These are phyloP conservation scores for Pichia sp. DNA, from an alignment of 1,139 yeast species.

Conservation along the genomic window DNA sequence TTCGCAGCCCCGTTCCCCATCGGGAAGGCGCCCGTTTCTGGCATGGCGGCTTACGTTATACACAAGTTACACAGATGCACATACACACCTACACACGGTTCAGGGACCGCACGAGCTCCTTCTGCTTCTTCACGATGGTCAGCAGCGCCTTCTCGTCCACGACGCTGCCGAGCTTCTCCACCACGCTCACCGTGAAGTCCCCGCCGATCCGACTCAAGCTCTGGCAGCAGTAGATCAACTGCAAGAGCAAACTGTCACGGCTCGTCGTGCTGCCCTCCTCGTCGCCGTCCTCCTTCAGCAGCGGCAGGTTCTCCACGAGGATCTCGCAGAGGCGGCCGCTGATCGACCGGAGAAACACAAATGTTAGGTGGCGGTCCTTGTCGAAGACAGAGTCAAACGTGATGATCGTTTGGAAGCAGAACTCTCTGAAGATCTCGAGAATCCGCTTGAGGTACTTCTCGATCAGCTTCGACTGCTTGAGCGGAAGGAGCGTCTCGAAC, in stretches of 20 bases:
- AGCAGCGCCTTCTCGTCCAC: background rate
- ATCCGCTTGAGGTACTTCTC: slow-evolving; percentile 74
- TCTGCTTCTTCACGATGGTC: slow-evolving; percentile 13
- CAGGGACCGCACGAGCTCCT: slow-evolving; percentile 7
- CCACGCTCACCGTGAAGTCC: slow-evolving; percentile 47
- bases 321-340: slow-evolving; percentile 35
- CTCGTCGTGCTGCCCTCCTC: slow-evolving; percentile 39
- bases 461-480: slow-evolving; percentile 42
- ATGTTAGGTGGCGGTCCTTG: slow-evolving; percentile 33
- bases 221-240: slow-evolving; percentile 73
- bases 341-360: slow-evolving; percentile 42
- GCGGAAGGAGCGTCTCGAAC: slow-evolving; percentile 53
- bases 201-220: slow-evolving; percentile 69
- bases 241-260: slow-evolving; percentile 64
- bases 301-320: slow-evolving; percentile 37
- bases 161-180: background rate
- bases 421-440: slow-evolving; percentile 82
- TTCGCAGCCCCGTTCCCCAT: too few relatives aligned
- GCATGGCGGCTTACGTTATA: too few relatives aligned
- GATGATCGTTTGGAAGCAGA: slow-evolving; percentile 68
- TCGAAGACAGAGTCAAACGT: slow-evolving; percentile 65
- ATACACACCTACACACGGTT: slow-evolving; percentile 8
- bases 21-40: too few relatives aligned
- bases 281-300: slow-evolving; percentile 33
- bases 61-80: too few relatives aligned